Conservation (phyloP, 2,329 filamentous ascomycete species). For the Neonectria magnoliae region DNA sequence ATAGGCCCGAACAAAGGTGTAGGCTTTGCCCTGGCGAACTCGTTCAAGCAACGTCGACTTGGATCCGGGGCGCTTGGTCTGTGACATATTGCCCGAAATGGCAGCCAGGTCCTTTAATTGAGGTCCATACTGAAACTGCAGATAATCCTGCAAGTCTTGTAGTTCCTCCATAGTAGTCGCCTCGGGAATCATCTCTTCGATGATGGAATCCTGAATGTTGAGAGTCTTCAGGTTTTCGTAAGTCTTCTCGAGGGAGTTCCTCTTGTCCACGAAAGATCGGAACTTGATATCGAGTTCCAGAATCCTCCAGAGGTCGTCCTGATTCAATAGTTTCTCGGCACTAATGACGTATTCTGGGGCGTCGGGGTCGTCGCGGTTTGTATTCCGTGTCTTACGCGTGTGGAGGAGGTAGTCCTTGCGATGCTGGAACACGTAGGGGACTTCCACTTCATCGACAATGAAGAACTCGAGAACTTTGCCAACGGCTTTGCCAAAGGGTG, state of each 20-base stretch:
- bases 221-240: conserved; percentile 76
- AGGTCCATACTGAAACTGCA: conserved; percentile 91
- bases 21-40: conserved; percentile 81
- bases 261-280: conserved; percentile 90
- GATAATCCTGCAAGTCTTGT: conserved; percentile 94
- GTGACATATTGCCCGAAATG: conserved; percentile 69
- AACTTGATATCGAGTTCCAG: conserved; percentile 96
- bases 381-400: conserved; percentile 74
- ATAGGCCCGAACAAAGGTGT: conserved; percentile 86
- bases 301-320: conserved; percentile 95
- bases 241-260: conserved; percentile 82
- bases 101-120: conserved; percentile 83
- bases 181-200: conserved; percentile 83
- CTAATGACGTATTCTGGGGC: conserved; percentile 77
- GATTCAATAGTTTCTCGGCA: conserved; percentile 89
- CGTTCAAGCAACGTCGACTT: conserved; percentile 85
- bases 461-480: conserved; percentile 95
- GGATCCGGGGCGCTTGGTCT: conserved; percentile 82
- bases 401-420: conserved; percentile 98
- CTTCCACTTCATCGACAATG: conserved; percentile 92
- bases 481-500: conserved; percentile 87
- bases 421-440: conserved; percentile 97
- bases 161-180: conserved; percentile 93
- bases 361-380: conserved; percentile 72
- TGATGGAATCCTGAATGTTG: conserved; percentile 74